A percentile compares a stretch with the other conserved stretches of the same genome.
phyloP scores from a whole-genome alignment of 2,329 filamentous ascomycete species.

The Penicillium sp. region DNA sequence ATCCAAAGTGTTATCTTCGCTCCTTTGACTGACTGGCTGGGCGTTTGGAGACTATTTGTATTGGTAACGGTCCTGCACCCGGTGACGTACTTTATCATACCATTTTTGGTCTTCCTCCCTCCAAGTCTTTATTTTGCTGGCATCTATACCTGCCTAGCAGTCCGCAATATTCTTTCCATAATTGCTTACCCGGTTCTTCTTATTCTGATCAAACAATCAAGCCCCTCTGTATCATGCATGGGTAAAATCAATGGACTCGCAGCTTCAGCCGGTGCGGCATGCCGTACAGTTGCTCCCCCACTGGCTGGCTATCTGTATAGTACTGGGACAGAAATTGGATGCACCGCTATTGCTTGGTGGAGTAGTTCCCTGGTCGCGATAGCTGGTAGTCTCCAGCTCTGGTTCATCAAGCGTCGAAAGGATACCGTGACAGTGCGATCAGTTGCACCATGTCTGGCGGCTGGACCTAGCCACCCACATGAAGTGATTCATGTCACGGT shows the following conservation, averaged over 20 bases:
- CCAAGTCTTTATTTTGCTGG: constrained; percentile 52
- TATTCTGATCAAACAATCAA: constrained; percentile 69
- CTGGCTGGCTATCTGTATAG: constrained; percentile 66
- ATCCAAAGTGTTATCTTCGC: constrained; percentile 72
- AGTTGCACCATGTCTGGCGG: constrained; percentile 26
- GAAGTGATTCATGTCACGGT: constrained; percentile 14
- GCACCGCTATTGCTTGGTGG: constrained; percentile 63
- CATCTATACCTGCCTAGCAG: constrained; percentile 61
- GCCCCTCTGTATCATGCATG: constrained; percentile 58
- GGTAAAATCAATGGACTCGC: constrained; percentile 70
- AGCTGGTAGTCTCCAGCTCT: constrained; percentile 54
- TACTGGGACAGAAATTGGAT: constrained; percentile 53
- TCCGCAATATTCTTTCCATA: constrained; percentile 66
- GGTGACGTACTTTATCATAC: constrained; percentile 64
- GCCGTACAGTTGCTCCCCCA: constrained; percentile 66
- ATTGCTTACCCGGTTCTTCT: constrained; percentile 65
- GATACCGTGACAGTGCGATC: constrained; percentile 38
- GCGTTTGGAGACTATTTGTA: constrained; percentile 65
- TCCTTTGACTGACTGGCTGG: constrained; percentile 58
- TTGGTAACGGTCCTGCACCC: constrained; percentile 64
- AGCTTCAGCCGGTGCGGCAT: constrained; percentile 67
- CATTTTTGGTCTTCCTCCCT: constrained; percentile 61
- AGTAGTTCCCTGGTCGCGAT: constrained; percentile 54
- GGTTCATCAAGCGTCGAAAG: constrained; percentile 51
- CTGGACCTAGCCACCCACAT: constrained; percentile 11